Evolutionary conservation across 1,284 basidiomycete genomes (phyloP), one percentile per base, ranked within the genome.

Genomic region (Naganishia liquefaciens): DNA sequence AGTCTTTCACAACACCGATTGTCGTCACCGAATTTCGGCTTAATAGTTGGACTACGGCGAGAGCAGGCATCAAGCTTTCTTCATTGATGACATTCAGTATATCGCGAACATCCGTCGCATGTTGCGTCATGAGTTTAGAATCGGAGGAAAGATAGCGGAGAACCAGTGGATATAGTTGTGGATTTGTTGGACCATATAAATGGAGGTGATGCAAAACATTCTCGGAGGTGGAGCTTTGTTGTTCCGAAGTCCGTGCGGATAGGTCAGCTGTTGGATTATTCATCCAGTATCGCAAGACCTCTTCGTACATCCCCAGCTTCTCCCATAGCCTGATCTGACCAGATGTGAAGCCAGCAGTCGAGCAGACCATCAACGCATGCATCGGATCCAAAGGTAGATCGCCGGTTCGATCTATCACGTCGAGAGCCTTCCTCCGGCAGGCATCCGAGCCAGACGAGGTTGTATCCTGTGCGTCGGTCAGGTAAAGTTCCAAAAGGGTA

Each of bases 291-390:
- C 93, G 85, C 30, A 99, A 74, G 43, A 98, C 87, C 69, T 97
- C 94, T 72, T 98, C 96, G 76, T 92, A 91, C 93, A 98, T 94
- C 2, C 89, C 93, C 81, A 93, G 83, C 62, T 86, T 86, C 79
- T 98, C 95, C 89, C 93, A 98, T 0, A 99, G 81, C 10, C 90
- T 80, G 0, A 98, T 88, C 11, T 96, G 82, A 0, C 95, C 95
- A 0, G 86, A 84, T 0, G 88, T 92, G 74, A 93, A 97, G 3
- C 81, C 82, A 40, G 85, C 84, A 49, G 87, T 90, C 6, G 93
- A 90, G 79, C 94, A 99, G 0, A 99, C 83, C 47, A 99, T 89
- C 28, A 99, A 82, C 3, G 94, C 95, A 74, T 98, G 94, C 62
- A 86, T 91, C 1, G 86, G 82, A 72, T 98, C 94, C 75, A 92